Evolutionary conservation across 208 protist genomes (phyloP).

Genomic region (Histomonas meleagridis): DNA sequence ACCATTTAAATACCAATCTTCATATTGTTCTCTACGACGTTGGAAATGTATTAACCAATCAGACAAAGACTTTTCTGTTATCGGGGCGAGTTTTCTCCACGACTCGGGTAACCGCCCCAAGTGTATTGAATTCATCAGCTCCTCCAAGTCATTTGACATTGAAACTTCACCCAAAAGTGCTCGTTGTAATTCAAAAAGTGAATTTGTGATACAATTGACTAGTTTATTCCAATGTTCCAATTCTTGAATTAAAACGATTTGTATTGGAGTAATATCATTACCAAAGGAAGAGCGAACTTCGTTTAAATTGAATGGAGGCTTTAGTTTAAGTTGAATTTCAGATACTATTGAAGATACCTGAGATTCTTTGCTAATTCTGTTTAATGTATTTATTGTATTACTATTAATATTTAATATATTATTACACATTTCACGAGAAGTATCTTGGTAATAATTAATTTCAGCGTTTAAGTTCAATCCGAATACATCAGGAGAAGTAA

Average conservation of each 20-base stretch:
- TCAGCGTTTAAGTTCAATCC: slow-evolving; percentile 94
- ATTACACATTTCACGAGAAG: slow-evolving; percentile 73
- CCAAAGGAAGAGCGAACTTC: slow-evolving; percentile 28
- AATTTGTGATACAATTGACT: not conserved
- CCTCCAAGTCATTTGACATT: slow-evolving; percentile 85
- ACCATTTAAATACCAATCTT: slow-evolving; percentile 72
- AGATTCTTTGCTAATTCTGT: not conserved
- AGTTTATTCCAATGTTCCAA: slow-evolving; percentile 78
- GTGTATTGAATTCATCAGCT: slow-evolving; percentile 70
- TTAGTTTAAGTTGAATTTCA: slow-evolving; percentile 20
- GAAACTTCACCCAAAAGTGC: slow-evolving; percentile 85
- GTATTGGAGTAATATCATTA: slow-evolving; percentile 58
- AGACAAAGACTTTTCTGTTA: not conserved
- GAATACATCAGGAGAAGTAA: slow-evolving; percentile 87
- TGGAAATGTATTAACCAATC: slow-evolving; percentile 84
- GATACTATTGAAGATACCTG: slow-evolving; percentile 4
- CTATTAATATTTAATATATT: slow-evolving; percentile 86
- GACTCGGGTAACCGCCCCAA: slow-evolving; percentile 76
- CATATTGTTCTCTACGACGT: slow-evolving; percentile 74
- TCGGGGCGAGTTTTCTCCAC: slow-evolving; percentile 65
- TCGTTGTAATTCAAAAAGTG: slow-evolving; percentile 36
- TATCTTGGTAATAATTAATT: slow-evolving; percentile 82
- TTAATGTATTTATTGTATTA: slow-evolving; percentile 50
- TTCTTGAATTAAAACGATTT: slow-evolving; percentile 93
- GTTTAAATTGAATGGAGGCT: slow-evolving; percentile 26